Percentiles rank a stretch among this genome's conserved stretches.
phyloP scores from a whole-genome alignment of 495 filamentous ascomycete species.

The Penicillium soppii region DNA sequence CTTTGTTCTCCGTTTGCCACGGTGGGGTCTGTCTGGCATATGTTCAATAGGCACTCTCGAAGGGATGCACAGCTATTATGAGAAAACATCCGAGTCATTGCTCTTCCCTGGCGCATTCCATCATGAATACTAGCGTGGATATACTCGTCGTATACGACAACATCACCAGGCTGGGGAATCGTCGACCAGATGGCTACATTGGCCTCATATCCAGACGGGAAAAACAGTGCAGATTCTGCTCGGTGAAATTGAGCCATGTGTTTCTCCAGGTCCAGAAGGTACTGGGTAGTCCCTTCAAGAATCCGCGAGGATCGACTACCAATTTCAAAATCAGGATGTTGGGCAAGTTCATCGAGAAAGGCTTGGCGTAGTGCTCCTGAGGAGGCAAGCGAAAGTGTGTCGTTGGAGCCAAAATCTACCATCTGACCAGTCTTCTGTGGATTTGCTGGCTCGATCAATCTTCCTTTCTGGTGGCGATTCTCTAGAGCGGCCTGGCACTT shows the following conservation, averaged over 20 bases:
- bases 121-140: slow-evolving; percentile 72
- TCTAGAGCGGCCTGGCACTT: background rate
- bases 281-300: slow-evolving; percentile 20
- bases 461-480: background rate
- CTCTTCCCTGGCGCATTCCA: slow-evolving; percentile 59
- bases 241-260: slow-evolving; percentile 59
- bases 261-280: slow-evolving; percentile 54
- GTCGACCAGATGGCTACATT: slow-evolving; percentile 61
- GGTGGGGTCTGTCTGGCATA: too few species aligned
- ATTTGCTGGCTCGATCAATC: background rate
- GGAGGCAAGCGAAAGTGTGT: slow-evolving; percentile 16
- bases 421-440: background rate
- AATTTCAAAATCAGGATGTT: slow-evolving; percentile 13
- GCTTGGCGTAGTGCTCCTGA: slow-evolving; percentile 10
- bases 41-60: too few species aligned
- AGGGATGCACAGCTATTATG: slow-evolving; percentile 30
- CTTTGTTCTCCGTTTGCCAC: slow-evolving; percentile 15
- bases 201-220: slow-evolving; percentile 68
- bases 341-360: slow-evolving; percentile 13
- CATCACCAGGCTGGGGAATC: slow-evolving; percentile 60
- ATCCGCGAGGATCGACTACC: slow-evolving; percentile 9
- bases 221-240: slow-evolving; percentile 56
- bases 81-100: slow-evolving; percentile 43
- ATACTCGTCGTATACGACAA: slow-evolving; percentile 61
- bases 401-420: slow-evolving; percentile 23